phyloP scores from a whole-genome alignment of 129 eudicot species.

The Kitagawia praeruptora region DNA sequence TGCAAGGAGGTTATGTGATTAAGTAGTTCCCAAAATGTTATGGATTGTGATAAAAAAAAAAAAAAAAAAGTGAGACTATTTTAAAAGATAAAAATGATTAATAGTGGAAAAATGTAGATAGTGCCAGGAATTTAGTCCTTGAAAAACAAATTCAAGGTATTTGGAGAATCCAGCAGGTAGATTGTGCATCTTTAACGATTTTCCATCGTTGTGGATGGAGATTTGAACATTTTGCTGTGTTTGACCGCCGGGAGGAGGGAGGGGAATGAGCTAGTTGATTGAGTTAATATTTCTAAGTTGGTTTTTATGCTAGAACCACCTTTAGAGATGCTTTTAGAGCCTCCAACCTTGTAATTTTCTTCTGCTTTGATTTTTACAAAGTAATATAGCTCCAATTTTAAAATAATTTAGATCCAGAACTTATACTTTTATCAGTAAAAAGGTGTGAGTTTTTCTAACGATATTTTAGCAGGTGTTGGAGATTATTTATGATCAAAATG shows the following conservation, averaged over 20 bases:
- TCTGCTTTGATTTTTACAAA: too few species aligned
- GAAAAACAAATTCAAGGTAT: neutral
- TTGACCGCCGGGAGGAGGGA: too few species aligned
- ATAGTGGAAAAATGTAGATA: too few species aligned
- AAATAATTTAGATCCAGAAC: neutral
- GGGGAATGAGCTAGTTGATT: too few species aligned
- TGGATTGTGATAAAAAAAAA: neutral
- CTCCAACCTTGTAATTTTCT: too few species aligned
- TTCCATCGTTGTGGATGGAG: neutral
- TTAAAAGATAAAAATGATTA: too few species aligned
- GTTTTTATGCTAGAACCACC: too few species aligned
- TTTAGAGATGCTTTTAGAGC: neutral
- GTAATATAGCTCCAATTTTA: neutral
- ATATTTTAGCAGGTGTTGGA: constrained; percentile 74
- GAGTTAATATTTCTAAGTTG: too few species aligned
- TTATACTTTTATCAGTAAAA: neutral
- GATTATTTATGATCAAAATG: constrained; percentile 63
- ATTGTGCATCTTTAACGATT: neutral
- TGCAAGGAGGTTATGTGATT: neutral
- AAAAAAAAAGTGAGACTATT: neutral
- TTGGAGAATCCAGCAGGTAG: neutral
- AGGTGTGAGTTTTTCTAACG: neutral
- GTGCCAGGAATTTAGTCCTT: neutral
- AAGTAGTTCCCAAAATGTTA: neutral
- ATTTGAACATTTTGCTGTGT: too few species aligned